These are phyloP conservation scores for Leccinum uliginosum DNA, from an alignment of 768 basidiomycete genomes.

Conservation along the genomic window DNA sequence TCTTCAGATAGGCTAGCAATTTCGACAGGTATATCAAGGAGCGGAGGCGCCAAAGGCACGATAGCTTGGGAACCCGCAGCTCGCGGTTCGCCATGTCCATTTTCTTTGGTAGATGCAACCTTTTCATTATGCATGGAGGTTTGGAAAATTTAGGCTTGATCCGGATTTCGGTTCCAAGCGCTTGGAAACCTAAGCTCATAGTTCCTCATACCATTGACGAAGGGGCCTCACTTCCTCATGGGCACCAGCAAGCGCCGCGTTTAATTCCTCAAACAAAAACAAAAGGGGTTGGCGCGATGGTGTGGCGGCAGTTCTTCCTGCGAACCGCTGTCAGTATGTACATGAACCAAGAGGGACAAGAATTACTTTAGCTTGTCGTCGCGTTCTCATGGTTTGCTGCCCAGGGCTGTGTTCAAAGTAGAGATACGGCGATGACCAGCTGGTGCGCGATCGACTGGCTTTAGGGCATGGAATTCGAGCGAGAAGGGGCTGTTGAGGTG, in stretches of 20 bases:
- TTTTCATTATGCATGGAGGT: not conserved
- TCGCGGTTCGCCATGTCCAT: not conserved
- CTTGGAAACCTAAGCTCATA: slow-evolving; percentile 15
- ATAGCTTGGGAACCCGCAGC: not conserved
- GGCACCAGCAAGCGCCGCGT: slow-evolving; percentile 19
- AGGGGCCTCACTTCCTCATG: slow-evolving; percentile 24
- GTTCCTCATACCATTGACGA: slow-evolving; percentile 25
- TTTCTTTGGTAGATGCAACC: not conserved
- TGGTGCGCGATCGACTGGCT: not conserved
- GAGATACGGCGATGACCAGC: slow-evolving; percentile 20
- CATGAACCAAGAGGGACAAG: not conserved
- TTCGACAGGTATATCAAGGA: slow-evolving; percentile 7
- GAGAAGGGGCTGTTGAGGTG: slow-evolving; percentile 9
- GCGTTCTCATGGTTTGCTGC: slow-evolving; percentile 6
- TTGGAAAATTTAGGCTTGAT: not conserved
- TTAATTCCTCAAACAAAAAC: slow-evolving; percentile 25
- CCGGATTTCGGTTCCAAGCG: slow-evolving; percentile 4
- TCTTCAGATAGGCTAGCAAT: slow-evolving; percentile 20
- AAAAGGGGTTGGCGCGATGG: slow-evolving; percentile 14
- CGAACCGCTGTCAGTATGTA: not conserved
- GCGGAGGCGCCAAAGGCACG: not conserved
- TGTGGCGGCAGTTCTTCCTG: slow-evolving; percentile 9
- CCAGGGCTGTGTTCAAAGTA: slow-evolving; percentile 20
- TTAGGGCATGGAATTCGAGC: slow-evolving; percentile 16
- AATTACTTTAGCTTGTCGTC: slow-evolving; percentile 8